A percentile compares a stretch with the other conserved stretches of the same genome.
These are phyloP conservation scores for Phytopythium boreale DNA, from an alignment of 352 stramenopile genomes.

Conservation along the genomic window DNA sequence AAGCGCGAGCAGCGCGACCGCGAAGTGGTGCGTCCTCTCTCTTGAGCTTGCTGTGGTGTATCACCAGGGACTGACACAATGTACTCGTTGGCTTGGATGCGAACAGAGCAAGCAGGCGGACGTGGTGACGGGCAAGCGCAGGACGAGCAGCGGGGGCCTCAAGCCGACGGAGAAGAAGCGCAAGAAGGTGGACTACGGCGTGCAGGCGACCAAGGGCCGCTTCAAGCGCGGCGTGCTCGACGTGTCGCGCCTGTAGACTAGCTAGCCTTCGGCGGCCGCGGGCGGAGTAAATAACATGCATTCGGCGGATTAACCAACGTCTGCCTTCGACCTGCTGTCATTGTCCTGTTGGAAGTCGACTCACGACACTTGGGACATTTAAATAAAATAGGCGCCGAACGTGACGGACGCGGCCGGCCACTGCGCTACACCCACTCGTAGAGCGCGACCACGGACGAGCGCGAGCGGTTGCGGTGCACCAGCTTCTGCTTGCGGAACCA, in stretches of 20 bases:
- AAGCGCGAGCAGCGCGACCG: conserved; percentile 52
- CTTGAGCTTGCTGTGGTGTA: background rate
- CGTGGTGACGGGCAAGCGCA: conserved; percentile 69
- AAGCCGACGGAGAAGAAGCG: conserved; percentile 35
- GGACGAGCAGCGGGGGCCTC: conserved; percentile 20
- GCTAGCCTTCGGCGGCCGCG: background rate
- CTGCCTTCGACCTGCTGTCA: background rate
- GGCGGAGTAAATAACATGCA: background rate
- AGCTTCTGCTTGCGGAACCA: conserved; percentile 85
- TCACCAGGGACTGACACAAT: background rate
- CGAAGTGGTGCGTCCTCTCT: conserved; percentile 37
- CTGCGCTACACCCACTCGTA: conserved; percentile 83
- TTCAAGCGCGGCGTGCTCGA: conserved; percentile 79
- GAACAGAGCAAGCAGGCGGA: conserved; percentile 61
- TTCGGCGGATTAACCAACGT: background rate
- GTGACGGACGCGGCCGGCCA: no score
- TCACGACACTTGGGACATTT: conserved; percentile 2
- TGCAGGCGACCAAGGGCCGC: conserved; percentile 68
- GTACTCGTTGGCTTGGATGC: conserved; percentile 5
- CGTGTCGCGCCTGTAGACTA: conserved; percentile 44
- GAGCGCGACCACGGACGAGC: conserved; percentile 41
- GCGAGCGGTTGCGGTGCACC: conserved; percentile 70
- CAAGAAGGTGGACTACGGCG: conserved; percentile 69
- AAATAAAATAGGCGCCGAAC: conserved; percentile 2
- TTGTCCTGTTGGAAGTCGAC: background rate